These are phyloP conservation scores for Alopecurus myosuroides DNA, from an alignment of 176 grass and related monocot species.

Conservation along the genomic window DNA sequence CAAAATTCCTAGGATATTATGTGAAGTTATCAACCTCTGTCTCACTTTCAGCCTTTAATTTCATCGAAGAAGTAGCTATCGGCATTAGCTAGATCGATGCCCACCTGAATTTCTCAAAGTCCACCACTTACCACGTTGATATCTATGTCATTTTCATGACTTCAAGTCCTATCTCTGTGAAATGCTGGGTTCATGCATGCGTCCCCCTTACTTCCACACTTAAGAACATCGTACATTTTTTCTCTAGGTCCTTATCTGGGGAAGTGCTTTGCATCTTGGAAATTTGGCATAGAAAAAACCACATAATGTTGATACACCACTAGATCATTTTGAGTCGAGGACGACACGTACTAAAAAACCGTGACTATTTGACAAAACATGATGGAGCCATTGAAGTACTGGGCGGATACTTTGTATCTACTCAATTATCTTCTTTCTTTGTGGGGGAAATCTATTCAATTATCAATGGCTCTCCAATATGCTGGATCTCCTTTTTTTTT, in stretches of 20 bases:
- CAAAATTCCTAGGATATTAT: constrained; percentile 7
- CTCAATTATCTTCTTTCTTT: too few species aligned
- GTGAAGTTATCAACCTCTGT: background rate
- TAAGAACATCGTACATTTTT: background rate
- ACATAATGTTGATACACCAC: background rate
- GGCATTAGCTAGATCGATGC: constrained; percentile 7
- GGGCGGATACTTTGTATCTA: background rate
- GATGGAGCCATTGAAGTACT: background rate
- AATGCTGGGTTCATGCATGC: constrained; percentile 10
- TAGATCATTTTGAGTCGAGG: background rate
- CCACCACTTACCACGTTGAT: background rate
- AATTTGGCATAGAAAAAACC: background rate
- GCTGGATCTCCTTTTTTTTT: background rate
- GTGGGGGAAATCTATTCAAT: background rate
- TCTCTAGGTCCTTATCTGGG: background rate
- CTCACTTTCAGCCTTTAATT: constrained; percentile 30
- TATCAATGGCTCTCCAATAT: constrained; percentile 27
- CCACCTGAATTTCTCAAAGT: constrained; percentile 11
- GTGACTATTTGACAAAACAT: background rate
- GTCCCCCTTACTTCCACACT: background rate
- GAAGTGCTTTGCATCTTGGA: background rate
- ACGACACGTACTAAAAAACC: background rate
- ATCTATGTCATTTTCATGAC: background rate
- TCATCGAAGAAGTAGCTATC: background rate
- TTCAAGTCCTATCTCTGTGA: background rate